Base-by-base conservation (phyloP, 2,329 filamentous ascomycete species). In the Drechslerella dactyloides region DNA sequence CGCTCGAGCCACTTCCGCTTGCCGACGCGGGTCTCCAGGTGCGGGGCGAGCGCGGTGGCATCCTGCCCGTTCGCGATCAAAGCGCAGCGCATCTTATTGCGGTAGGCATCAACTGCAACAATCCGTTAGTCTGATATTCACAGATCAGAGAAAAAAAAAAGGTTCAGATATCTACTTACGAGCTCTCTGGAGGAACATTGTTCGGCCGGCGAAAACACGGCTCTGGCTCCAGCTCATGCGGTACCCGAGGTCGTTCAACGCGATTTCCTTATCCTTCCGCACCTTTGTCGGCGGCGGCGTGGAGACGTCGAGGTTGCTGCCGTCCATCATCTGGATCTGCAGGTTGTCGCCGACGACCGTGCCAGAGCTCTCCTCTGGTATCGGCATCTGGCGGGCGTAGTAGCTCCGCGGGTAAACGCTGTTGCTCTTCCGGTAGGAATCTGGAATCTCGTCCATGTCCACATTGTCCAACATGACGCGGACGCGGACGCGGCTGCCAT, bases 221-320 rank as follows among this genome's bases (percentile, higher is more conserved):
- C 92, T 94, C 81, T 97, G 93, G 61, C 93, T 88, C 93, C 94
- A 99, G 54, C 91, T 93, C 90, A 99, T 96, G 52, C 93, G 87
- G 79, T 96, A 96, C 1, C 92, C 93, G 51, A 97, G 82, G 78
- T 97, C 93, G 78, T 97, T 97, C 73, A 97, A 82, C 54, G 90
- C 86, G n/a, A 94, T 87, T 79, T 97, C 93, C 81, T 91, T 94
- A 55, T 84, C 85, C 55, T 91, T 86, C 75, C 87, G 85, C 50
- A 83, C 82, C 77, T 86, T 87, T 55, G 87, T 87, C 79, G 92
- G 87, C 68, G 87, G 85, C 24, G 93, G 91, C 44, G 96, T 88
- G 1, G 87, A 85, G 40, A 96, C 83, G 77, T 91, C 88, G 19
- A 84, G 84, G 72, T 93, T 89, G 35, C 82, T 83, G n/a, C 89